These are phyloP conservation scores for Microsporum canis DNA, from an alignment of 2,329 filamentous ascomycete species.

Conservation along the genomic window DNA sequence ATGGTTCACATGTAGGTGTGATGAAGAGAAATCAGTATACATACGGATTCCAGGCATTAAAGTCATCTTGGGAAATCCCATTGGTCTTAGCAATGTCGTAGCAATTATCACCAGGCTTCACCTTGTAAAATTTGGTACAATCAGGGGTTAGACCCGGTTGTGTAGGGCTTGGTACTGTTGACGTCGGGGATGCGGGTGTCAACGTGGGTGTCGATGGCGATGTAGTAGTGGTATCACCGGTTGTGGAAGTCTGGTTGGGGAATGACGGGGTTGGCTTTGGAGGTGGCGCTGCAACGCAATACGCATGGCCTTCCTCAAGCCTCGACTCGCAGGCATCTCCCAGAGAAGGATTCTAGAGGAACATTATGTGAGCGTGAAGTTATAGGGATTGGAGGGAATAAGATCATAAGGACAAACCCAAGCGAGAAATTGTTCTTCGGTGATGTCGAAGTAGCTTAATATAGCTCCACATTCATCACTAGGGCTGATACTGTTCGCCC, in stretches of 20 bases:
- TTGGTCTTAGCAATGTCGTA: not conserved
- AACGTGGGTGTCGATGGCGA: not conserved
- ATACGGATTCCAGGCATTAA: constrained; percentile 19
- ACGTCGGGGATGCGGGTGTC: not conserved
- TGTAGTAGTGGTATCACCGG: not conserved
- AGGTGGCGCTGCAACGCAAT: not conserved
- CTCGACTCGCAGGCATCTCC: not conserved
- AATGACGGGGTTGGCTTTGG: not conserved
- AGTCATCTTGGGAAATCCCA: constrained; percentile 6
- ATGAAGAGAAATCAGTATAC: constrained; percentile 12
- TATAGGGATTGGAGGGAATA: not conserved
- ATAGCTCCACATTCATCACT: not conserved
- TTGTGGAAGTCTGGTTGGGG: not conserved
- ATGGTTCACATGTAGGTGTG: not conserved
- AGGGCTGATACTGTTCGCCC: not conserved
- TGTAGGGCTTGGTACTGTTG: not conserved
- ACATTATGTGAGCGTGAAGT: not conserved
- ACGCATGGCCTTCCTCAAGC: not conserved
- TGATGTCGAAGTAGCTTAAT: not conserved
- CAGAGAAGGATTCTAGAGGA: not conserved
- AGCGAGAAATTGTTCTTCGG: not conserved
- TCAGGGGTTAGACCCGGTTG: not conserved
- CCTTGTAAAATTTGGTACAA: not conserved
- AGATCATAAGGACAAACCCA: not conserved
- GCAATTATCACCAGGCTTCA: not conserved